Conservation (phyloP, 1,284 basidiomycete species). For the Austroboletus sp. region DNA sequence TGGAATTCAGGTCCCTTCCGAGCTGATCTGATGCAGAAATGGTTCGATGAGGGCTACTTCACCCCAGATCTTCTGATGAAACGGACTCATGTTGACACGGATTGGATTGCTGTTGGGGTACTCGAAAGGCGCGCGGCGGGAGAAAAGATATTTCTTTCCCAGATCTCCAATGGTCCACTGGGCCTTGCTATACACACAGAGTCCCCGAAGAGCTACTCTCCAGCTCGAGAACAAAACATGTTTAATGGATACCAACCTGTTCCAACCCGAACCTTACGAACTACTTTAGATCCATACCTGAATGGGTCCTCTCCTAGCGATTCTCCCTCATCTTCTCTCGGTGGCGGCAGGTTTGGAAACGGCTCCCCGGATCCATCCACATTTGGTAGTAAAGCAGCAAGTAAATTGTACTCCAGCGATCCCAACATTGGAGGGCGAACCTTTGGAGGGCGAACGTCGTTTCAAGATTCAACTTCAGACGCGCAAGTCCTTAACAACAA, state of each 20-base stretch:
- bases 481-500: slow-evolving; percentile 33
- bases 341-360: slow-evolving; percentile 53
- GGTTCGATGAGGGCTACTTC: slow-evolving; percentile 92
- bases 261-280: slow-evolving; percentile 52
- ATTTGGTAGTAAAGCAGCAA: slow-evolving; percentile 45
- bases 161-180: slow-evolving; percentile 44
- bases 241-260: slow-evolving; percentile 57
- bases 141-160: slow-evolving; percentile 60
- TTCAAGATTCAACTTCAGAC: slow-evolving; percentile 34
- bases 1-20: slow-evolving; percentile 73
- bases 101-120: slow-evolving; percentile 61
- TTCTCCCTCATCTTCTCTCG: slow-evolving; percentile 65
- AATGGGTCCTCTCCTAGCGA: slow-evolving; percentile 50
- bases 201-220: slow-evolving; percentile 34
- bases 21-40: slow-evolving; percentile 90
- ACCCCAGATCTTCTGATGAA: slow-evolving; percentile 79
- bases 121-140: slow-evolving; percentile 47
- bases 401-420: slow-evolving; percentile 36
- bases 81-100: slow-evolving; percentile 58
- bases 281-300: slow-evolving; percentile 55
- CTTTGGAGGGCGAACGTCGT: slow-evolving; percentile 33
- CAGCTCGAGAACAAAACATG: slow-evolving; percentile 35
- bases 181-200: slow-evolving; percentile 47
- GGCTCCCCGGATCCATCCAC: slow-evolving; percentile 61
- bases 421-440: slow-evolving; percentile 30